These are phyloP conservation scores for Tetracladium marchalianum DNA, from an alignment of 495 filamentous ascomycete species.

Conservation along the genomic window DNA sequence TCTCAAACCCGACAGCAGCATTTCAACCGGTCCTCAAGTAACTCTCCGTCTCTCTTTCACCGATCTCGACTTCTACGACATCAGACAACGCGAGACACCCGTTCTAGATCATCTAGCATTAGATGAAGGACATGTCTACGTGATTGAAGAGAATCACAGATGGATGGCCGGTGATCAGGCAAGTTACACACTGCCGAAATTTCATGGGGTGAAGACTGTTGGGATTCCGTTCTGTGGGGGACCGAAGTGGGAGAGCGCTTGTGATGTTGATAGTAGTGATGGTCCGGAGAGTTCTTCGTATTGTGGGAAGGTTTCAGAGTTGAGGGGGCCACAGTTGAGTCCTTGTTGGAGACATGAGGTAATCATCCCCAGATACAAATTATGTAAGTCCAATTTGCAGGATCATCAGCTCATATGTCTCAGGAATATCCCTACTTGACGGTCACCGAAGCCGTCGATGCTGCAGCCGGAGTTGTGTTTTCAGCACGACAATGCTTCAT, in stretches of 20 bases:
- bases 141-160: slow-evolving; percentile 39
- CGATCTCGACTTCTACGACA: slow-evolving; percentile 44
- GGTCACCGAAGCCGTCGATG: slow-evolving; percentile 43
- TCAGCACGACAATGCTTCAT: slow-evolving; percentile 44
- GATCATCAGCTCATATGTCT: no score
- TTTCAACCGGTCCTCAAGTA: slow-evolving; percentile 28
- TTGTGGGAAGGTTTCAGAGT: slow-evolving; percentile 31
- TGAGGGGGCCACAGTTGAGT: slow-evolving; percentile 27
- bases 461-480: slow-evolving; percentile 42
- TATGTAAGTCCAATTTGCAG: no score
- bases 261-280: slow-evolving; percentile 36
- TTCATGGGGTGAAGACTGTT: slow-evolving; percentile 35
- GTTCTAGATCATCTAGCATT: slow-evolving; percentile 42
- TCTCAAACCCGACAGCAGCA: slow-evolving; percentile 18
- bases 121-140: slow-evolving; percentile 43
- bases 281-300: slow-evolving; percentile 25
- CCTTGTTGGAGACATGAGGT: slow-evolving; percentile 46
- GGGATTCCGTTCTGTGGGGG: slow-evolving; percentile 49
- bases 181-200: slow-evolving; percentile 28
- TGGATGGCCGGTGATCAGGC: slow-evolving; percentile 37
- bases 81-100: slow-evolving; percentile 48
- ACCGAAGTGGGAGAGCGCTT: slow-evolving; percentile 39
- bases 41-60: slow-evolving; percentile 44
- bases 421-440: slow-evolving; percentile 42
- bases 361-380: no score